Base-by-base conservation (phyloP, 1,139 yeast species). In the Geotrichum phurueaensis region DNA sequence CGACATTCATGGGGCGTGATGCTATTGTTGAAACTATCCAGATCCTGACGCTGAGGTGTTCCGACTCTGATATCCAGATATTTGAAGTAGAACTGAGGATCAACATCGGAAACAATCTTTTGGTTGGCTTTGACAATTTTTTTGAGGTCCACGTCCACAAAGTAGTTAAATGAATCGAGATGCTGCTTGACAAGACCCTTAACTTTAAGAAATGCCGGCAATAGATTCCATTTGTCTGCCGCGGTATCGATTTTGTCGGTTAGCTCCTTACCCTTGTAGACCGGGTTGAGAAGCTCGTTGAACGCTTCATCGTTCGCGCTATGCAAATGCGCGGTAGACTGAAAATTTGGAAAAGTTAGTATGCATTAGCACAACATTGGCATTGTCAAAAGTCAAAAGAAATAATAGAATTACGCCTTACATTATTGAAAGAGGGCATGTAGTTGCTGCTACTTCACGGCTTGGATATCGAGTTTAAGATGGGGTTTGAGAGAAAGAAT, bases 171-270 rank as follows among this genome's bases (percentile, higher is more conserved):
- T 20, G 99, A 94, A 71, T 94, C 99, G 71, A 95, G 79, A 78
- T 94, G 99, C 76, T 94, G 99, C 70, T 95, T 94, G 55, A 94
- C 98, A 57, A 94, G 79, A 59, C 99, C 99, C 73, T 94, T 94
- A 53, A 95, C 97, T 71, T 91, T 91, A 64, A 94, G 78, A 71
- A 94, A 94, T 0, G 99, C 99, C 0, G 99, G 99, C 53, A 94
- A 76, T 60, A 94, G 79, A 68, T 94, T 87, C 99, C 99, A 94
- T 75, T 94, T 94, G 75, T 94, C 99, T 70, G 64, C 82, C 15
- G 96, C 96, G 0, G 97, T 90, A 68, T 84, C 84, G 72, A 94
- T 87, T 66, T 89, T 89, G 76, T 94, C 99, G 1, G 96, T 84
- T 63, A 92, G 75, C 60, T 81, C 81, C 74, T 90, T 94, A 20